Evolutionary conservation across 768 basidiomycete genomes (phyloP).

Genomic region (Boletus rubescentipes): DNA sequence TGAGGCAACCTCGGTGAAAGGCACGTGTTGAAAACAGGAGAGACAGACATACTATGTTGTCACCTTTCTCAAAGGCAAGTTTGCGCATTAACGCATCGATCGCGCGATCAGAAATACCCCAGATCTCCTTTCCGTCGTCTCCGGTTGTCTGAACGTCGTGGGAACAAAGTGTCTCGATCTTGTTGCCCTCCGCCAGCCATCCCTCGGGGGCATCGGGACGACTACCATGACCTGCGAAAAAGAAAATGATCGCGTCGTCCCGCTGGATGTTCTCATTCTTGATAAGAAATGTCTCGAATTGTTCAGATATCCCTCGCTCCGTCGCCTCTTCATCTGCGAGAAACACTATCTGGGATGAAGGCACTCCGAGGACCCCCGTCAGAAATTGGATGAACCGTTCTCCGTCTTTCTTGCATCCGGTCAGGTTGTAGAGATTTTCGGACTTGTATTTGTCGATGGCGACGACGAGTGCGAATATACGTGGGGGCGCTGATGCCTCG

Average conservation of each 20-base stretch:
- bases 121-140: background rate
- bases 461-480: constrained; percentile 21
- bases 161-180: constrained; percentile 17
- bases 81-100: constrained; percentile 14
- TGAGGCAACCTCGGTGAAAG: background rate
- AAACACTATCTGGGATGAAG: constrained; percentile 10
- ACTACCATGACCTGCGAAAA: constrained; percentile 18
- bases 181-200: constrained; percentile 16
- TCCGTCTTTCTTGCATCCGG: constrained; percentile 22
- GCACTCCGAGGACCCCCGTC: constrained; percentile 14
- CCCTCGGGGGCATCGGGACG: constrained; percentile 10
- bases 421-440: background rate
- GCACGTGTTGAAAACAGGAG: background rate
- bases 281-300: constrained; percentile 13
- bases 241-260: constrained; percentile 21
- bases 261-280: constrained; percentile 5
- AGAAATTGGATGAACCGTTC: constrained; percentile 10
- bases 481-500: background rate
- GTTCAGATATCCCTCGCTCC: background rate
- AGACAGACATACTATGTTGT: constrained; percentile 16
- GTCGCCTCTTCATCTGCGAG: constrained; percentile 18
- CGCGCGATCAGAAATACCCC: constrained; percentile 17
- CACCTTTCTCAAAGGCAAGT: constrained; percentile 17
- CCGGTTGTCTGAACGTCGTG: constrained; percentile 7
- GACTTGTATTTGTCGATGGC: constrained; percentile 14